Evolutionary conservation across 1,284 basidiomycete species (phyloP), one percentile per base, ranked within the genome.

Genomic region (Ganoderma meredithae): DNA sequence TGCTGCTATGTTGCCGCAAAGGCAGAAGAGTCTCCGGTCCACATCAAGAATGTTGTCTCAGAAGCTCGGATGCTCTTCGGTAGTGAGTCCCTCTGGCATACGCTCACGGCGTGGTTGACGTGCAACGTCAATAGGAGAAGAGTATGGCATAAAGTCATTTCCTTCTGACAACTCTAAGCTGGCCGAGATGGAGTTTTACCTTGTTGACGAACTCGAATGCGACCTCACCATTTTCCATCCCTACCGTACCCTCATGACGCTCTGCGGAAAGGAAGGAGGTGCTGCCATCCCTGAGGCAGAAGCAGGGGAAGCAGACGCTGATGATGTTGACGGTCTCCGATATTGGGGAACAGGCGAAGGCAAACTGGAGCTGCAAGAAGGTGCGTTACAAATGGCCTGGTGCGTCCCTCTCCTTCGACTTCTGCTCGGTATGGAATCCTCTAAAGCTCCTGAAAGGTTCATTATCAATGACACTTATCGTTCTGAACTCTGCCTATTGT

Each of bases 131-230:
- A 25, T 13, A 60, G 87, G 84, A 52, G 88, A 88, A 75, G 87
- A 87, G 41, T 93, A 93, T 73, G 87, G 86, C 17, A 83, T 92
- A 75, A 92, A 93, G 76, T 82, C 87, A 41, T 95, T 97, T 75
- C 90, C 94, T 0, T 87, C 90, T 0, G 96, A 98, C 77, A 91
- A 95, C 73, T 88, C 91, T n/a, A 95, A 95, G 76, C 83, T 99
- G 6, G 97, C 97, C 5, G 97, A 99, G 79, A 98, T 98, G 97
- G 97, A 99, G 79, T 99, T 99, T 81, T 99, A 98, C 81, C 88
- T 99, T 15, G 89, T 99, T 25, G 95, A 96, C 76, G 97, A 99
- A 78, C 88, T 99, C 52, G 96, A 98, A 79, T 99, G 97, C 76
- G 96, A 99, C 80, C 83, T 99, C 52, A 88, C 93, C 62, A 86